Percentiles rank a stretch among this genome's conserved stretches.
These are phyloP conservation scores for Kuraishia ogatae DNA, from an alignment of 805 yeast species.

Conservation along the genomic window DNA sequence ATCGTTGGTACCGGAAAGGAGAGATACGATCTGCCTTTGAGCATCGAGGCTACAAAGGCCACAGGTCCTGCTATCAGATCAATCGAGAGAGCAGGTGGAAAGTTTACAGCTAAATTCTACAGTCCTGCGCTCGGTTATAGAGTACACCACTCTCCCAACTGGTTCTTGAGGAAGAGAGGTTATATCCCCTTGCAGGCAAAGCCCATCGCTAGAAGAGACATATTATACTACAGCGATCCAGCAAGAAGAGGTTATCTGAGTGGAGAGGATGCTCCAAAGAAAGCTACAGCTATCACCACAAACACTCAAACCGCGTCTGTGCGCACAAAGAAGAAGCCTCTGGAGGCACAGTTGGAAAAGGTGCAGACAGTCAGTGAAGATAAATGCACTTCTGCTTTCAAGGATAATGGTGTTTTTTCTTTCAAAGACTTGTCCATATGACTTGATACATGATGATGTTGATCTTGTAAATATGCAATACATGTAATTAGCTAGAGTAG, in stretches of 20 bases:
- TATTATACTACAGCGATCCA: conserved; percentile 65
- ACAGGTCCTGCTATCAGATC: conserved; percentile 63
- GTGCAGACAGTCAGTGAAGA: conserved; percentile 1
- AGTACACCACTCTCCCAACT: conserved; percentile 70
- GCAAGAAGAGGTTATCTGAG: conserved; percentile 69
- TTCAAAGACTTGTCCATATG: conserved; percentile 14
- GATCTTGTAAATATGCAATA: not conserved
- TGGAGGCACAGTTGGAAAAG: conserved; percentile 14
- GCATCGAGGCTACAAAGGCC: conserved; percentile 79
- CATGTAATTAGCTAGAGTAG: not conserved
- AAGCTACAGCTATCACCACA: conserved; percentile 3
- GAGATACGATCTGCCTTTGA: conserved; percentile 48
- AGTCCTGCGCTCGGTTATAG: conserved; percentile 52
- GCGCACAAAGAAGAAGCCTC: conserved; percentile 6
- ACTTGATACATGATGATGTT: not conserved
- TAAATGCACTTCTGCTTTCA: conserved; percentile 12
- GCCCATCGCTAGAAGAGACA: conserved; percentile 77
- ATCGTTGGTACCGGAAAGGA: conserved; percentile 58
- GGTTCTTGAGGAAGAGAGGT: conserved; percentile 62
- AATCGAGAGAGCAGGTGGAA: conserved; percentile 68
- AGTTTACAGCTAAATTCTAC: conserved; percentile 65
- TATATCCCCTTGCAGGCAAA: conserved; percentile 78
- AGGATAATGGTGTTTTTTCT: conserved; percentile 13
- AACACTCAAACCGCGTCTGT: not conserved
- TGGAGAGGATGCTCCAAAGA: conserved; percentile 14